A percentile compares a stretch with the other conserved stretches of the same genome.
Conservation (phyloP, 345 rosid genomes). For the Lenwebbia sp. region DNA sequence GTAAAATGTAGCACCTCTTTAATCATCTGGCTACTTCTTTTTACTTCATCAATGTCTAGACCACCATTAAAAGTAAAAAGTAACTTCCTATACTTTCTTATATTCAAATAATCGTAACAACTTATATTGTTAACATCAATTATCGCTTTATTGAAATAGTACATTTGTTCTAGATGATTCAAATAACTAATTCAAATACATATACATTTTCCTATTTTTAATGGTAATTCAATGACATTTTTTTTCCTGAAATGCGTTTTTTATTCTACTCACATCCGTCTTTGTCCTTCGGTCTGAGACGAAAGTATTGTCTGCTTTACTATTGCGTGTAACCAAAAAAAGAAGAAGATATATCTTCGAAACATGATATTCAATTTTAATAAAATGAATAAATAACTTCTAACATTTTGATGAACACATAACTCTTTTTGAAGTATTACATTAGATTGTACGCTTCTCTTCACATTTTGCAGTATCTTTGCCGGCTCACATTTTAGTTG, state of each 20-base stretch:
- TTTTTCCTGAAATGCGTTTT: background rate
- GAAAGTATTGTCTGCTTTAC: background rate
- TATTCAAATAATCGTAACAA: background rate
- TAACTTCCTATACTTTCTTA: background rate
- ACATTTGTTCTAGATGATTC: too few species aligned
- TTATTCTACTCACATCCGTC: background rate
- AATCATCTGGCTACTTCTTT: background rate
- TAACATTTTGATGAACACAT: background rate
- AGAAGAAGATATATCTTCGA: background rate
- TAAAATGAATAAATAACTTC: background rate
- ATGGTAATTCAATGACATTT: background rate
- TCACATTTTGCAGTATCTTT: background rate
- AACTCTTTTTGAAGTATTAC: background rate
- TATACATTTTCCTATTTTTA: background rate
- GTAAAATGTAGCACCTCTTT: background rate
- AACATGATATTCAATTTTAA: background rate
- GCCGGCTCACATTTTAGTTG: background rate
- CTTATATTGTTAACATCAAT: too few species aligned
- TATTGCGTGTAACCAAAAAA: background rate
- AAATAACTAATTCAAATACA: background rate
- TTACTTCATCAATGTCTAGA: background rate
- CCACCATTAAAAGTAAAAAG: background rate
- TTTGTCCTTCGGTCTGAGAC: background rate
- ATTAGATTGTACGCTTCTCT: background rate
- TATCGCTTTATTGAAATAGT: too few species aligned